Evolutionary conservation across 2,329 filamentous ascomycete species (phyloP).

Genomic region (Didymella keratinophila): DNA sequence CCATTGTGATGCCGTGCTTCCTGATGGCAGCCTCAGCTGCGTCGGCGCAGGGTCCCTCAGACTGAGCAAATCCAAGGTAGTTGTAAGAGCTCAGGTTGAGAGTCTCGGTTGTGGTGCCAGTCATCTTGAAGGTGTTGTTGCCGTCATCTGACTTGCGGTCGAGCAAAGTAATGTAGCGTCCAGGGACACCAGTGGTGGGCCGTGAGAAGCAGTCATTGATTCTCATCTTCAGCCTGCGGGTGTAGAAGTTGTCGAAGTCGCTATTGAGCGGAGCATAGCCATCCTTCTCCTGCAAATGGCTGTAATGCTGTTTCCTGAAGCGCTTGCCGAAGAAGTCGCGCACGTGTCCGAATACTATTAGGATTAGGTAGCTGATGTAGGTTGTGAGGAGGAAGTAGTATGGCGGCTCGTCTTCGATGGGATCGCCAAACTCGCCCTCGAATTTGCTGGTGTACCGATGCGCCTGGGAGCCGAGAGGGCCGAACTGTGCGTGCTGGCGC

Average conservation of each 20-base stretch:
- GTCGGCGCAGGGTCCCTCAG: constrained; percentile 94
- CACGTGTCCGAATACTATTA: constrained; percentile 94
- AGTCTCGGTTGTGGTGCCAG: constrained; percentile 90
- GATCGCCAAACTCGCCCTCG: constrained; percentile 80
- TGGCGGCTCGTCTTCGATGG: constrained; percentile 91
- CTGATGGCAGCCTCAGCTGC: constrained; percentile 84
- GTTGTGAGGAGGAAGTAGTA: constrained; percentile 98
- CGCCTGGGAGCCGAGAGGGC: constrained; percentile 77
- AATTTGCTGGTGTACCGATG: constrained; percentile 92
- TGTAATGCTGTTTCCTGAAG: constrained; percentile 87
- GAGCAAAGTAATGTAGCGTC: constrained; percentile 89
- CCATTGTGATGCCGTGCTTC: constrained; percentile 83
- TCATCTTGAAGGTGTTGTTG: constrained; percentile 88
- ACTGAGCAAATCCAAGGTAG: constrained; percentile 97
- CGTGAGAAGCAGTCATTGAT: constrained; percentile 97
- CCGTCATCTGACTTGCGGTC: constrained; percentile 91
- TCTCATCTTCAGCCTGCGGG: constrained; percentile 87
- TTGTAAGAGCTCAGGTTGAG: constrained; percentile 99
- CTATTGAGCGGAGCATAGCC: constrained; percentile 96
- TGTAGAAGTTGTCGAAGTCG: constrained; percentile 99
- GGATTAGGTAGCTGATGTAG: constrained; percentile 95
- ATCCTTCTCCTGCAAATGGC: constrained; percentile 80
- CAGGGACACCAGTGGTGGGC: constrained; percentile 90
- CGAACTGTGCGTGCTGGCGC: constrained; percentile 88
- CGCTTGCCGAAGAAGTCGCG: constrained; percentile 98